Base-by-base conservation (phyloP, 192 early-diverging fungal species). In the Geranomyces variabilis region DNA sequence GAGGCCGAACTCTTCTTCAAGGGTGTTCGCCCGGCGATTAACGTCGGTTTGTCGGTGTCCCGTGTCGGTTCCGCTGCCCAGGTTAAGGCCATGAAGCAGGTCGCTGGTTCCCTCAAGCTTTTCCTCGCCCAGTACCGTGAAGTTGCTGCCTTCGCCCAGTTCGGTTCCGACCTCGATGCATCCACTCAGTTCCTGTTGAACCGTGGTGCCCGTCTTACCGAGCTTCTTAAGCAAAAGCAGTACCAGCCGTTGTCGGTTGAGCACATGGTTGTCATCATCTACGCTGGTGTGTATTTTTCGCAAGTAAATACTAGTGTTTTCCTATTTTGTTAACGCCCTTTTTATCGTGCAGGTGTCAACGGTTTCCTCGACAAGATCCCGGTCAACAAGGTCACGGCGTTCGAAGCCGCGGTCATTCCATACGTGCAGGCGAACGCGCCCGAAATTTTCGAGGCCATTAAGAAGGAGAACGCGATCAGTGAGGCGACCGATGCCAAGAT, bases 1-100 rank as follows among this genome's bases (percentile, higher is more conserved):
- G 97, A 99, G 87, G 95, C 97, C 63, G 96, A 99, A 87, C 89
- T 99, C 67, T 99, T 99, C 93, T 99, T 97, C 93, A 99, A 97
- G 93, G 97, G 97, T 84, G 85, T 97, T 71, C 94, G 97, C 79
- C 97, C 97, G 64, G 96, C 97, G 71, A 99, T 99, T 83, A 99
- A 99, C 87, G 96, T 99, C 83, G 97, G 97, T 99, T 88, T 99
- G 63, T 99, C 97, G 78, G 97, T 99, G 76, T 96, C 96, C 77
- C 94, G 97, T 92, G 96, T 99, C 88, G 97, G 97, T 79, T 96
- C 95, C 73, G 94, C 96, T 75, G 97, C 97, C 69, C 97, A 99
- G 87, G 96, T 96, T 84, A 97, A 98, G 91, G 96, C 97, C 74
- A 99, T 99, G 97, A 95, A 95, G 89, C 96, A 99, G 87, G 96